phyloP scores from a whole-genome alignment of 108 stramenopile genomes.

The Discostella stelligeroides region DNA sequence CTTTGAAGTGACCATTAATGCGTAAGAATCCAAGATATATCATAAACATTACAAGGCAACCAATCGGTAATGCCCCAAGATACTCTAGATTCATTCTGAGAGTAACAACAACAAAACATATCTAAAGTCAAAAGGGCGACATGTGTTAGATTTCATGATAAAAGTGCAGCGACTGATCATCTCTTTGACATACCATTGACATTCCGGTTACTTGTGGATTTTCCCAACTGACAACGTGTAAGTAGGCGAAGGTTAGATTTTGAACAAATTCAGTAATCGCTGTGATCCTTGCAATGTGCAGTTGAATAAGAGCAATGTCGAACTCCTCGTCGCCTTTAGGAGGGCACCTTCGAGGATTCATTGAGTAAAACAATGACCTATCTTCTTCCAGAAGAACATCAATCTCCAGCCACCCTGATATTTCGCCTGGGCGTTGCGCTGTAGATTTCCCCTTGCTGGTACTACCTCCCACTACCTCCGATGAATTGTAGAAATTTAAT shows the following conservation, averaged over 20 bases:
- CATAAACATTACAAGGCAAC: constrained; percentile 56
- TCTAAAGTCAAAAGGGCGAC: constrained; percentile 8
- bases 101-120: constrained; percentile 40
- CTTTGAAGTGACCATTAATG: constrained; percentile 45
- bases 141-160: neutral
- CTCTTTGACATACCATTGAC: constrained; percentile 54
- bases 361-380: constrained; percentile 53
- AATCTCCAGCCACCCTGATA: constrained; percentile 79
- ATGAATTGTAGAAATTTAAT: constrained; percentile 61
- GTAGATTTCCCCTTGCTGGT: constrained; percentile 23
- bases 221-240: constrained; percentile 75
- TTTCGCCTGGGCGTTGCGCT: constrained; percentile 48
- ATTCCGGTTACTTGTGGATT: constrained; percentile 59
- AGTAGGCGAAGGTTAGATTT: constrained; percentile 49
- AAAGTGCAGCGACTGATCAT: constrained; percentile 9
- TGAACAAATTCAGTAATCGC: constrained; percentile 63
- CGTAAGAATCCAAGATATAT: constrained; percentile 50
- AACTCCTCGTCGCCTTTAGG: constrained; percentile 62
- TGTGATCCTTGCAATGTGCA: constrained; percentile 71
- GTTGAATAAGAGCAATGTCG: constrained; percentile 65
- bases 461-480: constrained; percentile 33
- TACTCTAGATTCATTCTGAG: constrained; percentile 51
- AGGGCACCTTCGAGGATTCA: constrained; percentile 60
- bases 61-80: constrained; percentile 53
- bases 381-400: constrained; percentile 70